Percentiles rank a stretch among this genome's conserved stretches.
Conservation (phyloP, 768 basidiomycete genomes). For the Asterophora parasitica region DNA sequence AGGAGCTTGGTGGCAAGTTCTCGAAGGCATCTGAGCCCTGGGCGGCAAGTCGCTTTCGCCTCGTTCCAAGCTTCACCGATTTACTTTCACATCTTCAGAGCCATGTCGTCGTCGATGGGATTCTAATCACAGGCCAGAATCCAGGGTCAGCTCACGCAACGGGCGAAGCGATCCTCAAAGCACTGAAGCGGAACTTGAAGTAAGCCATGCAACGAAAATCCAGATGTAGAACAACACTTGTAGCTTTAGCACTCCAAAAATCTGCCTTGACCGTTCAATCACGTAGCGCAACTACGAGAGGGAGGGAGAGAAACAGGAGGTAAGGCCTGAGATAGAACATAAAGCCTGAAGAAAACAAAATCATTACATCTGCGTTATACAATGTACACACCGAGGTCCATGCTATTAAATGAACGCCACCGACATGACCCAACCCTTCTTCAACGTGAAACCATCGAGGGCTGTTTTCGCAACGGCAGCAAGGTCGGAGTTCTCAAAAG, state of each 20-base stretch:
- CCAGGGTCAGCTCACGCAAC: constrained; percentile 58
- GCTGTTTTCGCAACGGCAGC: constrained; percentile 78
- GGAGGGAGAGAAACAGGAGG: background rate
- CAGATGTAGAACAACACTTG: background rate
- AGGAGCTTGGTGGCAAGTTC: constrained; percentile 59
- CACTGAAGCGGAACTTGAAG: constrained; percentile 38
- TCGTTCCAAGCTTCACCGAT: background rate
- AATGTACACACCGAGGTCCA: constrained; percentile 10
- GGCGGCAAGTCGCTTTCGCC: constrained; percentile 38
- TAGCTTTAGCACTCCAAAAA: background rate
- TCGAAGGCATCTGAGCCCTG: constrained; percentile 53
- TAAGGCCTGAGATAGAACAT: background rate
- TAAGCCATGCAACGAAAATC: constrained; percentile 2
- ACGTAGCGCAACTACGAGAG: background rate
- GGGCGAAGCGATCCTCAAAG: constrained; percentile 53
- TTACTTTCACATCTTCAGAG: constrained; percentile 19
- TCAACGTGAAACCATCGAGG: constrained; percentile 80
- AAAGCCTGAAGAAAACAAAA: background rate
- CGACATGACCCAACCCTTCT: constrained; percentile 81
- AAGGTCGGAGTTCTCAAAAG: constrained; percentile 71
- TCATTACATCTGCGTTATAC: constrained; percentile 9
- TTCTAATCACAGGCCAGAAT: constrained; percentile 70
- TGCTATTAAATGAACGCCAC: constrained; percentile 57
- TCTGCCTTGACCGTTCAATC: background rate
- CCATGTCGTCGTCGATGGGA: constrained; percentile 54